Evolutionary conservation across 2,329 filamentous ascomycete species (phyloP).

Genomic region (Fusarium mundagurra): DNA sequence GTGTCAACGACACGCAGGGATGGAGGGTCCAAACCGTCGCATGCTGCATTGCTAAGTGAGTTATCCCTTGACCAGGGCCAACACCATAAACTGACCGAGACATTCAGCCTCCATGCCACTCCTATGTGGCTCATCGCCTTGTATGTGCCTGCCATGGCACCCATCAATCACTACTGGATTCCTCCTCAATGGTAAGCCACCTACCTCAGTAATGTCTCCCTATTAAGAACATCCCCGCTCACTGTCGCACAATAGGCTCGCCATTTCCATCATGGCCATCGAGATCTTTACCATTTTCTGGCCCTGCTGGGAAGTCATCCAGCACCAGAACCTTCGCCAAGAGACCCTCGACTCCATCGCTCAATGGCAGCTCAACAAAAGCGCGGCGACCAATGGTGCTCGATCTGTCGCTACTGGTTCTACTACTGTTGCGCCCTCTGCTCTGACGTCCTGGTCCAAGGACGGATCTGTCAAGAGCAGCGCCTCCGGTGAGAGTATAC

Average conservation of each 20-base stretch:
- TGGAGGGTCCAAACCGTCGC: slow-evolving; percentile 72
- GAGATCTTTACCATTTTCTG: slow-evolving; percentile 72
- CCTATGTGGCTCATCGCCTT: slow-evolving; percentile 74
- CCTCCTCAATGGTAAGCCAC: slow-evolving; percentile 69
- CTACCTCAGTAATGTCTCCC: not conserved
- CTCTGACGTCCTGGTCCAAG: slow-evolving; percentile 51
- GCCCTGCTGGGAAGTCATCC: slow-evolving; percentile 66
- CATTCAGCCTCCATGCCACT: slow-evolving; percentile 66
- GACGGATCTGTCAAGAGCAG: slow-evolving; percentile 47
- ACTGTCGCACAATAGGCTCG: slow-evolving; percentile 55
- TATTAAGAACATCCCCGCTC: not conserved
- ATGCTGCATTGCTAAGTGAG: slow-evolving; percentile 58
- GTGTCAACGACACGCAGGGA: slow-evolving; percentile 71
- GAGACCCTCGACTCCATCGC: slow-evolving; percentile 61
- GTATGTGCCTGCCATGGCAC: slow-evolving; percentile 60
- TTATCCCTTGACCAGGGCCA: slow-evolving; percentile 21
- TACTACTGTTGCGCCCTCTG: slow-evolving; percentile 47
- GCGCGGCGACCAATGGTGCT: slow-evolving; percentile 43
- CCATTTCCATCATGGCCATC: slow-evolving; percentile 68
- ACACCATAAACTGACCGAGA: slow-evolving; percentile 5
- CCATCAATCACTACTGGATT: slow-evolving; percentile 64
- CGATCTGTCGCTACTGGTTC: slow-evolving; percentile 49
- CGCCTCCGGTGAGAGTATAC: slow-evolving; percentile 50
- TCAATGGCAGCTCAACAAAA: slow-evolving; percentile 57
- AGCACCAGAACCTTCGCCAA: slow-evolving; percentile 55